These are phyloP conservation scores for Niveomyces coronatus DNA, from an alignment of 2,329 filamentous ascomycete species.

Conservation along the genomic window DNA sequence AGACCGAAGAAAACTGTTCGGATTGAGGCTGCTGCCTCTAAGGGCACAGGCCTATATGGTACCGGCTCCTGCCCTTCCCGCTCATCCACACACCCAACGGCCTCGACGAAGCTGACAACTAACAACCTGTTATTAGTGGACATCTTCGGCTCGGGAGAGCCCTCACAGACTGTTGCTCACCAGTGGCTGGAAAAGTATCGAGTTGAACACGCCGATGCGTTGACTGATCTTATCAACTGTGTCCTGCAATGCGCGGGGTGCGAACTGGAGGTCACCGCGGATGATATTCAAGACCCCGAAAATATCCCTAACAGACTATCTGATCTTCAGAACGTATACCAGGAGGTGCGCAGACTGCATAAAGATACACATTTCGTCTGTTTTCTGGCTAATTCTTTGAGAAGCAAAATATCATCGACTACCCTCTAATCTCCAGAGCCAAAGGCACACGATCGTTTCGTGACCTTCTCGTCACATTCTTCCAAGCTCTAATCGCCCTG, in stretches of 20 bases:
- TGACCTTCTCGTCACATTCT: constrained; percentile 66
- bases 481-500: constrained; percentile 62
- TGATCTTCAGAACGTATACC: constrained; percentile 82
- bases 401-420: constrained; percentile 71
- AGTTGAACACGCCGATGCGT: constrained; percentile 40
- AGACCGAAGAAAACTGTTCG: constrained; percentile 46
- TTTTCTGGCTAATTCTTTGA: too few species aligned
- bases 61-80: constrained; percentile 19
- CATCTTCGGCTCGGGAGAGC: constrained; percentile 50
- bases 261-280: constrained; percentile 62
- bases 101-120: too few species aligned
- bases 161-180: constrained; percentile 45
- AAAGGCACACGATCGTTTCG: constrained; percentile 72
- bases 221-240: constrained; percentile 56
- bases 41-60: constrained; percentile 48
- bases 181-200: constrained; percentile 51
- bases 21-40: constrained; percentile 39
- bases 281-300: constrained; percentile 85
- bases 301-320: constrained; percentile 67
- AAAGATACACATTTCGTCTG: too few species aligned
- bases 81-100: not conserved
- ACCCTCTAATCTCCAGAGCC: constrained; percentile 77
- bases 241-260: constrained; percentile 68
- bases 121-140: constrained; percentile 38
- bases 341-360: constrained; percentile 46